Evolutionary conservation across 139 green algal species (phyloP).

Genomic region (Mychonastes homosphaera): DNA sequence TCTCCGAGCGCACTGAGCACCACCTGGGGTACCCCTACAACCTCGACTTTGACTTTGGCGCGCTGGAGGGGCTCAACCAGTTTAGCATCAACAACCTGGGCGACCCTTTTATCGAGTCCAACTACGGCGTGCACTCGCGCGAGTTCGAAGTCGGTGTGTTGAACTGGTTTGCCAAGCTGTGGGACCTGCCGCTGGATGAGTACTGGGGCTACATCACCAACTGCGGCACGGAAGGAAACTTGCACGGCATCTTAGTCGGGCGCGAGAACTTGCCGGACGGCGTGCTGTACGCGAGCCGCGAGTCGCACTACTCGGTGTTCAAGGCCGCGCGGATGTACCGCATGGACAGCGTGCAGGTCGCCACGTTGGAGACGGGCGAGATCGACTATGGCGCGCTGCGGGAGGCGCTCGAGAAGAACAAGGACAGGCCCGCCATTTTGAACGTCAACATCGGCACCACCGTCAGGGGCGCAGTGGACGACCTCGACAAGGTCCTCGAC

Average conservation of each 20-base stretch:
- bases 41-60: conserved; percentile 94
- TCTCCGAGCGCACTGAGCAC: conserved; percentile 62
- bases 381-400: conserved; percentile 85
- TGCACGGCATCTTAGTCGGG: conserved; percentile 92
- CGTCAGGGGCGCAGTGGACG: conserved; percentile 72
- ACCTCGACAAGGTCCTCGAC: conserved; percentile 54
- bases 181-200: conserved; percentile 84
- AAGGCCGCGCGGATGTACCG: conserved; percentile 94
- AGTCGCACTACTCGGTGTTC: conserved; percentile 95
- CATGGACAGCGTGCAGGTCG: conserved; percentile 70
- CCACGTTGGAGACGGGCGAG: conserved; percentile 66
- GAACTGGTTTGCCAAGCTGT: conserved; percentile 94
- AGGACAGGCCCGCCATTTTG: conserved; percentile 73
- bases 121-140: conserved; percentile 78
- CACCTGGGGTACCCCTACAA: conserved; percentile 98
- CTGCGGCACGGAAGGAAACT: conserved; percentile 95
- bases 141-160: conserved; percentile 76
- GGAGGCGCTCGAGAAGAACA: conserved; percentile 47
- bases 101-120: conserved; percentile 94
- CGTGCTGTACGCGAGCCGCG: conserved; percentile 79
- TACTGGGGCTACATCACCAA: conserved; percentile 99
- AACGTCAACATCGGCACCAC: conserved; percentile 98
- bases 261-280: conserved; percentile 78
- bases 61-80: conserved; percentile 69
- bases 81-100: conserved; percentile 98